Base-by-base conservation (phyloP, 2,329 filamentous ascomycete genomes). In the Lecanicillium sp. region DNA sequence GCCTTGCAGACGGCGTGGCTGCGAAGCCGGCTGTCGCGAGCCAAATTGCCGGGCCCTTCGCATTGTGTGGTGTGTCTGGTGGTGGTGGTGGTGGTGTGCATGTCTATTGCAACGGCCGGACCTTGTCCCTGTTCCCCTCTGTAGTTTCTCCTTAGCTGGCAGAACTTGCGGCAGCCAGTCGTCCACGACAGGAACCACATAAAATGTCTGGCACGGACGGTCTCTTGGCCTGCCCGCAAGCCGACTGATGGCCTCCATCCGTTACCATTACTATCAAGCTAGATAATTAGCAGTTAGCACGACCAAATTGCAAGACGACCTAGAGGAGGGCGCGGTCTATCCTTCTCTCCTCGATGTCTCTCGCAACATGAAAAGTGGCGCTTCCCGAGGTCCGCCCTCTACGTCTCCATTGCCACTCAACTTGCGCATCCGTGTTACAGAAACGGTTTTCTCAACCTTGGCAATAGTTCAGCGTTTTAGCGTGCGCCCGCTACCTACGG, bases 171-270 rank as follows among this genome's bases (percentile, higher is more conserved):
- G 14, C 2, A 26, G 36, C 36, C 36, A 39, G 26, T 39, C 7
- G 36, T 23, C 15, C 12, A 9, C 14, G 8, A 7, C 36, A n/a
- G 36, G 23, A 12, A 17, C 38, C 38, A 41, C 38, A 30, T 15
- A 41, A 30, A 30, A 19, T 30, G 38, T 30, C 11, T 41, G 38
- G 38, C 38, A 41, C 38, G 38, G 38, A 41, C 38, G n/a, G n/a
- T n/a, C n/a, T n/a, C n/a, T n/a, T 41, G 17, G 38, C 3, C 23
- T 26, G 5, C 5, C 27, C 23, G 27, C 14, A 27, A 29, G 38
- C 24, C 38, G 14, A 23, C 12, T 32, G 29, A n/a, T n/a, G n/a
- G n/a, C n/a, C n/a, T 10, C 14, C 5, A n/a, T 14, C 29, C 14
- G 29, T n/a, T 32, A 32, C 29, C 14, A 32, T 14, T 32, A n/a